Conservation (phyloP, 2,329 filamentous ascomycete genomes). For the Celoporthe dispersa region DNA sequence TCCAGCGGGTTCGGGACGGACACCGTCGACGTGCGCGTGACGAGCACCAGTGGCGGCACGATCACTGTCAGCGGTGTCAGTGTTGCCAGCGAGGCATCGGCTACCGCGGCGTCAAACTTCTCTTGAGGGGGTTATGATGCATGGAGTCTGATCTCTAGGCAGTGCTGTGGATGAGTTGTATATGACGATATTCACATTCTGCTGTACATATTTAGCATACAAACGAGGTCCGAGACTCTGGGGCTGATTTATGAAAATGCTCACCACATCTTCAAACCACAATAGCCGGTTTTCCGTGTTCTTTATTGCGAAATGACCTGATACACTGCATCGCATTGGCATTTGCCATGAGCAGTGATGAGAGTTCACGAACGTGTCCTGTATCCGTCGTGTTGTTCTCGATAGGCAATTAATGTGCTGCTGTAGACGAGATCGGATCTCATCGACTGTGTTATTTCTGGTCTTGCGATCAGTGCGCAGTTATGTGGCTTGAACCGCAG, state of each 20-base stretch:
- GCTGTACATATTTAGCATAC: conserved; percentile 21
- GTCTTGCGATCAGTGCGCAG: not conserved
- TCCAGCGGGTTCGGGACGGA: conserved; percentile 58
- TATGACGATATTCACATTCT: not conserved
- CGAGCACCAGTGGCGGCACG: conserved; percentile 53
- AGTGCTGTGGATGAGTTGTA: not conserved
- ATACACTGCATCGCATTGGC: too few relatives aligned
- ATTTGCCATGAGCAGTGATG: not conserved
- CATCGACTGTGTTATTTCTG: not conserved
- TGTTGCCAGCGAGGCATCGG: conserved; percentile 41
- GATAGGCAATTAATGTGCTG: not conserved
- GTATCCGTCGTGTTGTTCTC: not conserved
- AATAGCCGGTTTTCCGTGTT: not conserved
- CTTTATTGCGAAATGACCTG: not conserved
- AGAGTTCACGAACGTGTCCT: not conserved
- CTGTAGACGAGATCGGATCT: not conserved
- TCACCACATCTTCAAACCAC: not conserved
- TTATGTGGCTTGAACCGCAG: not conserved
- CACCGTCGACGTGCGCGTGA: conserved; percentile 60
- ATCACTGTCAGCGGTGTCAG: conserved; percentile 57
- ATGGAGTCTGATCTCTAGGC: not conserved
- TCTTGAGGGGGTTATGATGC: conserved; percentile 13
- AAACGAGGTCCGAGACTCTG: not conserved
- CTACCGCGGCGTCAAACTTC: conserved; percentile 41
- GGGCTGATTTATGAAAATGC: not conserved